Conservation (phyloP, 768 basidiomycete genomes). For the Kockovaella imperatae region DNA sequence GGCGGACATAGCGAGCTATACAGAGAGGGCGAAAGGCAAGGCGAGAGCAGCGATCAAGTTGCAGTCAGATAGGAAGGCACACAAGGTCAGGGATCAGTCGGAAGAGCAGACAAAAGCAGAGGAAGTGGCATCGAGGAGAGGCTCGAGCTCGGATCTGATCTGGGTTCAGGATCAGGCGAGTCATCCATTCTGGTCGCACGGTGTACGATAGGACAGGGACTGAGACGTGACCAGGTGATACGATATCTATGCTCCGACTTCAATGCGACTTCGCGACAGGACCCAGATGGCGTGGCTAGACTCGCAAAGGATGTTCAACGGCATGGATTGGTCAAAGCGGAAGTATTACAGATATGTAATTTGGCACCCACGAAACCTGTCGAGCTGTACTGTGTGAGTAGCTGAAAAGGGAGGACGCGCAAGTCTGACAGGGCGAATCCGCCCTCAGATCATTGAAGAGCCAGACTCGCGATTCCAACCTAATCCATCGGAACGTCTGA, state of each 20-base stretch:
- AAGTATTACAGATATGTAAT: slow-evolving; percentile 89
- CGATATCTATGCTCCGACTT: slow-evolving; percentile 70
- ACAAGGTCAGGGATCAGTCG: slow-evolving; percentile 4
- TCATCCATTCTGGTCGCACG: not conserved
- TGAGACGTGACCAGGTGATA: slow-evolving; percentile 81
- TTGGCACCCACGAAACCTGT: slow-evolving; percentile 72
- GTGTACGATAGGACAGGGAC: too few species aligned
- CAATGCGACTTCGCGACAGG: slow-evolving; percentile 63
- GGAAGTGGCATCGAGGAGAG: slow-evolving; percentile 51
- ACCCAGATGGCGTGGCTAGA: slow-evolving; percentile 55
- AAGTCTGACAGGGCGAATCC: not conserved
- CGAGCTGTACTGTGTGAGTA: slow-evolving; percentile 76
- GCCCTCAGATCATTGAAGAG: slow-evolving; percentile 78
- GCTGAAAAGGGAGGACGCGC: too few species aligned
- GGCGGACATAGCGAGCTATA: slow-evolving; percentile 2
- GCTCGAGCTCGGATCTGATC: slow-evolving; percentile 69
- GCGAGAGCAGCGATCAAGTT: too few species aligned
- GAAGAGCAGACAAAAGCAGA: slow-evolving; percentile 60
- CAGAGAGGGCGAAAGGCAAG: slow-evolving; percentile 9
- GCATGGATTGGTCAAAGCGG: slow-evolving; percentile 74
- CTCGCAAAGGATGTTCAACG: slow-evolving; percentile 62
- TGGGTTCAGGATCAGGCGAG: slow-evolving; percentile 77
- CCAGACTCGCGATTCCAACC: slow-evolving; percentile 70
- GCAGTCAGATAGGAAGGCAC: not conserved
- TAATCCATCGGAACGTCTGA: slow-evolving; percentile 60